These are phyloP conservation scores for Colletotrichum caudatum DNA, from an alignment of 2,329 filamentous ascomycete genomes.

Conservation along the genomic window DNA sequence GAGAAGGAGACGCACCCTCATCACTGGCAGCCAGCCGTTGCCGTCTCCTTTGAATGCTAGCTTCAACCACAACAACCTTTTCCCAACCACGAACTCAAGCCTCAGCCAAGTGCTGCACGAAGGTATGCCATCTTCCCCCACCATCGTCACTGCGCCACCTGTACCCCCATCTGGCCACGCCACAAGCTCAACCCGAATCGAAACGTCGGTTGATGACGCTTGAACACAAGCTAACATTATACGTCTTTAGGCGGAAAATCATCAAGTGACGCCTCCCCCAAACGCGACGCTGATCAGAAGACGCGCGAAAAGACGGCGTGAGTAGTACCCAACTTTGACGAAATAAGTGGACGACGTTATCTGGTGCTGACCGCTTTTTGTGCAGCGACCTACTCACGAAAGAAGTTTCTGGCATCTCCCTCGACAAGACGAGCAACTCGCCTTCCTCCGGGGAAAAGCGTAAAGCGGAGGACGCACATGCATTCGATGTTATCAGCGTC, in stretches of 20 bases:
- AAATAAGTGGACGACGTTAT: slow-evolving; percentile 17
- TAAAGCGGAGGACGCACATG: slow-evolving; percentile 67
- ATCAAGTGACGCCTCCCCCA: slow-evolving; percentile 61
- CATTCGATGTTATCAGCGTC: slow-evolving; percentile 87
- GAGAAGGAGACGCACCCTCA: slow-evolving; percentile 88
- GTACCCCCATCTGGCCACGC: background rate
- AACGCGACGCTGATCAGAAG: slow-evolving; percentile 74
- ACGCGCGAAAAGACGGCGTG: slow-evolving; percentile 95
- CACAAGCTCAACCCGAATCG: background rate
- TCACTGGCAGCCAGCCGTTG: slow-evolving; percentile 95
- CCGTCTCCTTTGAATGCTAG: slow-evolving; percentile 93
- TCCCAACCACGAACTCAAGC: slow-evolving; percentile 74
- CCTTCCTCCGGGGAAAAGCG: slow-evolving; percentile 72
- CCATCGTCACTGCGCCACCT: slow-evolving; percentile 8
- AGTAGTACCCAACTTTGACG: slow-evolving; percentile 52
- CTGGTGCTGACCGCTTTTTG: slow-evolving; percentile 31
- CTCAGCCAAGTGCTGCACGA: slow-evolving; percentile 88
- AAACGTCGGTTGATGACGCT: background rate
- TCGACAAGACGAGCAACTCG: slow-evolving; percentile 76
- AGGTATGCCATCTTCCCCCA: slow-evolving; percentile 61
- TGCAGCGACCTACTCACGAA: slow-evolving; percentile 86
- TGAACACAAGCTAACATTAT: slow-evolving; percentile 22
- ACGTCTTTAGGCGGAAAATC: slow-evolving; percentile 50
- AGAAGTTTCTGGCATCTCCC: slow-evolving; percentile 93
- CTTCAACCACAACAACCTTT: slow-evolving; percentile 85